Percentiles rank a stretch among this genome's conserved stretches.
These are phyloP conservation scores for Phytophthora cactorum DNA, from an alignment of 352 stramenopile species.

Conservation along the genomic window DNA sequence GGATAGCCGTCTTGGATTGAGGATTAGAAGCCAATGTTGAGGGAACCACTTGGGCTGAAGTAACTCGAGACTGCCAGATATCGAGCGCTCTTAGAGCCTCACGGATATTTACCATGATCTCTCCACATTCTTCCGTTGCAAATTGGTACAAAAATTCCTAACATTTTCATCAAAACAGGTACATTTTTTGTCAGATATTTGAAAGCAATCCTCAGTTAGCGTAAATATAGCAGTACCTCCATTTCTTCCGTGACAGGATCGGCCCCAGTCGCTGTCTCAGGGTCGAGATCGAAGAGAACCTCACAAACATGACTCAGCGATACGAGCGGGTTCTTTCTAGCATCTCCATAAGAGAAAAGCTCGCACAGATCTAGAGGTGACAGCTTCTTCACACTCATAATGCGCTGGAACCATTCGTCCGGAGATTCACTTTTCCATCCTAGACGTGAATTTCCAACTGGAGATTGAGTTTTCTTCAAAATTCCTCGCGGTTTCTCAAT, in stretches of 20 bases:
- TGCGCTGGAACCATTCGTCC: slow-evolving; percentile 60
- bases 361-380: slow-evolving; percentile 67
- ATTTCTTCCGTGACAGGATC: slow-evolving; percentile 63
- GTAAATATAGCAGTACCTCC: slow-evolving; percentile 34
- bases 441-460: not conserved
- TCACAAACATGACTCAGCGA: slow-evolving; percentile 57
- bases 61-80: slow-evolving; percentile 49
- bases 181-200: not conserved
- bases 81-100: slow-evolving; percentile 61
- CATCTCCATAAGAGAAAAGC: slow-evolving; percentile 54
- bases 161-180: slow-evolving; percentile 10
- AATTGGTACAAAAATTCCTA: slow-evolving; percentile 65
- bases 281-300: slow-evolving; percentile 64
- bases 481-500: slow-evolving; percentile 19
- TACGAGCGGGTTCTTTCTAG: slow-evolving; percentile 43
- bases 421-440: slow-evolving; percentile 33
- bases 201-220: too few species aligned
- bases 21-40: slow-evolving; percentile 15
- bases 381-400: slow-evolving; percentile 49
- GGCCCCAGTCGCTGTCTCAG: slow-evolving; percentile 14
- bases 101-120: slow-evolving; percentile 62
- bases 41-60: not conserved
- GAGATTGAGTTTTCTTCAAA: slow-evolving; percentile 24
- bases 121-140: slow-evolving; percentile 38
- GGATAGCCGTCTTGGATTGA: slow-evolving; percentile 24